Base-by-base conservation (phyloP, 2,329 filamentous ascomycete genomes). In the Rutstroemia sp. region DNA sequence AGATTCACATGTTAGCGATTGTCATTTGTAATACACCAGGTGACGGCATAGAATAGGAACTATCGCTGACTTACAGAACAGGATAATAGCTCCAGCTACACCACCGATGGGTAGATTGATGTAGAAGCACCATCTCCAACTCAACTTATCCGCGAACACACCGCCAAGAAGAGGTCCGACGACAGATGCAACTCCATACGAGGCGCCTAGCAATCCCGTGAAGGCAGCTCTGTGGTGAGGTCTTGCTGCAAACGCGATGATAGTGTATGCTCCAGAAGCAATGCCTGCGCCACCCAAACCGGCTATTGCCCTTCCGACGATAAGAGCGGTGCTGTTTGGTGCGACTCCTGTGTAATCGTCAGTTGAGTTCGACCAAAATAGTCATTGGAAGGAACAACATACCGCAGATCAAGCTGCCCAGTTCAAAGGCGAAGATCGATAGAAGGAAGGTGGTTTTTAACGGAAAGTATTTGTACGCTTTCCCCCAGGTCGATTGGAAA, bases 121-220 rank as follows among this genome's bases (percentile, higher is more conserved):
- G 44, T 51, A 61, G 38, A 63, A 61, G 39, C 81, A 83, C 77
- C 78, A 82, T 38, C 79, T 66, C 80, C 81, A 85, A 17, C 72
- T 76, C 5, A 81, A 76, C 27, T 76, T 73, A 56, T 81, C 74
- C 0, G 84, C 86, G 59, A 88, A 82, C 0, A 78, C 76, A 16
- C 86, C 86, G 19, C 85, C 82, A 3, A 86, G 69, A 1, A 84
- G 72, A 0, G 84, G 85, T 0, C 85, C 85, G 14, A 87, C 69
- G 0, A 79, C 79, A 21, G 77, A 79, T 3, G 84, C 83, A 16
- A 87, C 67, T 1, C 83, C 83, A 84, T 84, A 87, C 0, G 87
- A 79, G 42, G 83, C 75, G 6, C 82, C 83, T 49, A 86, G 79
- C 44, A 87, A 69, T 3, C 83, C 84, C 58, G 83, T 84, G 63